Conservation (phyloP, 176 grass and related monocot genomes). For the Luzula sylvatica region DNA sequence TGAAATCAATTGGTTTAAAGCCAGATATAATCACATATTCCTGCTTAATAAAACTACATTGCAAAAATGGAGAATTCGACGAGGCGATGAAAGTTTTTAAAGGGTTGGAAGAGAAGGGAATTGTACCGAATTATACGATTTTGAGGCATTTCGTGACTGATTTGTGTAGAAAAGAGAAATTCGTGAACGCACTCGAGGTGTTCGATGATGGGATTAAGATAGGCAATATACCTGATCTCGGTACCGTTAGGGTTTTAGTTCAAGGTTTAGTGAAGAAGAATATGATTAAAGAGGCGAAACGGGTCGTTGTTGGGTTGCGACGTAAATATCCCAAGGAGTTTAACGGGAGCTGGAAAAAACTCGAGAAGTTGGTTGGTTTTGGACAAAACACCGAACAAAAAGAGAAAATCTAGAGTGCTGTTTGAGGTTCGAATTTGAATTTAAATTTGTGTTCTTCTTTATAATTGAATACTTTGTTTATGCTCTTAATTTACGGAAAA, state of each 20-base stretch:
- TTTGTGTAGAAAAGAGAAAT: slow-evolving; percentile 27
- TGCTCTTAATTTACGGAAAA: no score
- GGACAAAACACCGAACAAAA: not conserved
- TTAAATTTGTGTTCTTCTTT: no score
- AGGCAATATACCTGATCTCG: slow-evolving; percentile 24
- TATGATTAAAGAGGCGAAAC: slow-evolving; percentile 20
- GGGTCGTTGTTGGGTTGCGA: slow-evolving; percentile 22
- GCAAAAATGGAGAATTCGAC: slow-evolving; percentile 9
- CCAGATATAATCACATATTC: slow-evolving; percentile 33
- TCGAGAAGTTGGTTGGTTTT: slow-evolving; percentile 25
- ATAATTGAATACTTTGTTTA: no score
- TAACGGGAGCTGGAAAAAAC: slow-evolving; percentile 22
- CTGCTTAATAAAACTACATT: slow-evolving; percentile 28
- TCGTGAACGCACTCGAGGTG: slow-evolving; percentile 17
- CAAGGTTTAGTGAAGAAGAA: slow-evolving; percentile 16
- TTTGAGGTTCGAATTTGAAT: no score
- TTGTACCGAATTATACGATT: slow-evolving; percentile 24
- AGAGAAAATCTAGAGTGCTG: not conserved
- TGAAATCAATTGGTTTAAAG: slow-evolving; percentile 17
- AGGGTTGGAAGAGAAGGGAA: slow-evolving; percentile 25
- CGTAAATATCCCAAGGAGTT: slow-evolving; percentile 32
- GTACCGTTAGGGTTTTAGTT: slow-evolving; percentile 24
- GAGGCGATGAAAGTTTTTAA: slow-evolving; percentile 32
- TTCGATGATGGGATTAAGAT: slow-evolving; percentile 28
- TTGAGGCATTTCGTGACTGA: slow-evolving; percentile 13